Evolutionary conservation across 1,139 yeast species (phyloP).

Genomic region (Yamadazyma trypodendri): DNA sequence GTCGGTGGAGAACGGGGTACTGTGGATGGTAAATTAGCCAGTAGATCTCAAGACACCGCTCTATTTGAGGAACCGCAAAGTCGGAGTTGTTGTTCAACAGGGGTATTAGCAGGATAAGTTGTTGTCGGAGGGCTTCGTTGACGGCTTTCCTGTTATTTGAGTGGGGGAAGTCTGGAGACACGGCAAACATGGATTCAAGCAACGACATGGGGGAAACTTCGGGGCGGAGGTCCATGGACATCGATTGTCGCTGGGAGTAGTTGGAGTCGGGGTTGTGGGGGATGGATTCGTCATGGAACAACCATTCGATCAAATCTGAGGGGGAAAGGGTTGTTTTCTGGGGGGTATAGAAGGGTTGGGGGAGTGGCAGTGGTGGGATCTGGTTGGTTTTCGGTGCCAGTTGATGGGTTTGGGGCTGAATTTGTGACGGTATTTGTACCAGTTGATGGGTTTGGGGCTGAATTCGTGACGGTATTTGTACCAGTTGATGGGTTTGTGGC

Average conservation of each 20-base stretch:
- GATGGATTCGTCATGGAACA: slow-evolving; percentile 24
- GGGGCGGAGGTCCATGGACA: slow-evolving; percentile 9
- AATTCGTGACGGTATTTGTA: too few species aligned
- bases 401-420: too few species aligned
- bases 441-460: too few species aligned
- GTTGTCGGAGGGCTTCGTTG: slow-evolving; percentile 27
- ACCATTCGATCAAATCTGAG: slow-evolving; percentile 30
- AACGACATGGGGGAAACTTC: slow-evolving; percentile 24
- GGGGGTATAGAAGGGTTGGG: too few species aligned
- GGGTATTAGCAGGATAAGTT: slow-evolving; percentile 32
- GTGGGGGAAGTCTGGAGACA: slow-evolving; percentile 30
- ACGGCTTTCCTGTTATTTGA: slow-evolving; percentile 24
- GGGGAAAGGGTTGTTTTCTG: slow-evolving; percentile 17
- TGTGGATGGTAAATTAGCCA: slow-evolving; percentile 63
- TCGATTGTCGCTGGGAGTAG: slow-evolving; percentile 1
- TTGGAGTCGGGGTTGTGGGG: background rate
- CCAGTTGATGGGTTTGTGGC: too few species aligned
- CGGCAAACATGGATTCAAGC: slow-evolving; percentile 33
- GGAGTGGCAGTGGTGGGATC: background rate
- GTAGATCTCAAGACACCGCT: slow-evolving; percentile 32
- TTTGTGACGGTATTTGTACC: too few species aligned
- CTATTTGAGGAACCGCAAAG: slow-evolving; percentile 25
- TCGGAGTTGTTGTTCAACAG: slow-evolving; percentile 28
- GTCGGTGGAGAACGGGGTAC: slow-evolving; percentile 58
- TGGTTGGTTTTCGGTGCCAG: too few species aligned